Conservation (phyloP, 2,329 filamentous ascomycete species). For the Diaporthe vaccinii region DNA sequence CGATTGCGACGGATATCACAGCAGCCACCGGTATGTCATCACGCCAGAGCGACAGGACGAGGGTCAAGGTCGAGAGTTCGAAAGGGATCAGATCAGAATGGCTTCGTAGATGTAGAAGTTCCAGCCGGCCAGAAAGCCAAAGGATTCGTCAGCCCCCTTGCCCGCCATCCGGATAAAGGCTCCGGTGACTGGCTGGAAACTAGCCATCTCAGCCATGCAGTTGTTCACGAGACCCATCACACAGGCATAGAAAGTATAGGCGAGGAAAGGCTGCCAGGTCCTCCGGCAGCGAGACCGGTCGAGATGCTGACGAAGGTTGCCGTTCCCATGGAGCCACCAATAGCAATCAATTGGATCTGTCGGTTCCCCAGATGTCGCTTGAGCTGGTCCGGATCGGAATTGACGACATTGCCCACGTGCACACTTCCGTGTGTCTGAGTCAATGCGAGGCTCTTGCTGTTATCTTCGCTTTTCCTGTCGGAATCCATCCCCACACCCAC, state of each 20-base stretch:
- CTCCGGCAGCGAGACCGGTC: constrained; percentile 60
- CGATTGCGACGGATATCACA: constrained; percentile 68
- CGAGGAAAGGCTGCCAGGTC: constrained; percentile 69
- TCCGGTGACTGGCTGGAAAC: constrained; percentile 71
- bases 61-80: constrained; percentile 56
- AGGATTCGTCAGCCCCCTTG: constrained; percentile 74
- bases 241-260: constrained; percentile 68
- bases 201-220: constrained; percentile 74
- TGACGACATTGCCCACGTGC: constrained; percentile 11
- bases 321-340: constrained; percentile 70
- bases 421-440: constrained; percentile 15
- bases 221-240: constrained; percentile 75
- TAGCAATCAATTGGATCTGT: constrained; percentile 71
- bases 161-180: constrained; percentile 75
- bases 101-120: constrained; percentile 60
- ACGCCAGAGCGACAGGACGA: constrained; percentile 62
- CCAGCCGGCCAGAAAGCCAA: constrained; percentile 68
- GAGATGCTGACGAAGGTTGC: constrained; percentile 74
- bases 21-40: constrained; percentile 60
- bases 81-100: constrained; percentile 57
- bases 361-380: constrained; percentile 66
- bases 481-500: constrained; percentile 11
- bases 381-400: constrained; percentile 45
- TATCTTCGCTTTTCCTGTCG: constrained; percentile 11
- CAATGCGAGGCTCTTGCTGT: neutral